phyloP scores from a whole-genome alignment of 148 eudicot genomes.

The Vaccinium vitisidaea region DNA sequence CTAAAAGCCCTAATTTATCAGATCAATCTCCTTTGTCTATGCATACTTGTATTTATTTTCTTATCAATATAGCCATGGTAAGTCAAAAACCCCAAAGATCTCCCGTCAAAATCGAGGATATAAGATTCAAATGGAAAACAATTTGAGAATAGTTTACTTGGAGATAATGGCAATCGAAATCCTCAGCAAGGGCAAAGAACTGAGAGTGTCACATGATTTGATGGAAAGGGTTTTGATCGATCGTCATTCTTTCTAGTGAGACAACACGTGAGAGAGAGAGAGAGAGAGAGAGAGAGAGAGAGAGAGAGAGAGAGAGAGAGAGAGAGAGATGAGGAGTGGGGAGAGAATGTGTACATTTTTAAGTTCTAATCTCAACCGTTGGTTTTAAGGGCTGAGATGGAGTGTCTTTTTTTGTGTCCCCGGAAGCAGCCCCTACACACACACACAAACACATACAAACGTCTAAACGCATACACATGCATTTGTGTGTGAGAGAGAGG shows the following conservation, averaged over 20 bases:
- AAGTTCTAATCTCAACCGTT: no score
- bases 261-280: no score
- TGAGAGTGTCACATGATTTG: constrained; percentile 55
- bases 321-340: no score
- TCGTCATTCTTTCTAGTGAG: constrained; percentile 63
- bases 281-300: no score
- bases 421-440: no score
- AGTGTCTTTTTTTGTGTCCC: no score
- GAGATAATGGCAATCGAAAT: constrained; percentile 88
- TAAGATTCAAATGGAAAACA: constrained; percentile 66
- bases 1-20: not conserved
- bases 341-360: no score
- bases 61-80: constrained; percentile 41
- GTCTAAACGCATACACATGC: no score
- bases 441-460: no score
- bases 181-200: constrained; percentile 69
- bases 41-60: not conserved
- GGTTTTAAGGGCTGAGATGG: no score
- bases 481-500: no score
- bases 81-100: constrained; percentile 61
- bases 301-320: no score
- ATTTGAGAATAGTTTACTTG: constrained; percentile 58
- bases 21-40: not conserved
- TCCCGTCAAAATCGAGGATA: constrained; percentile 76
- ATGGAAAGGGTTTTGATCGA: constrained; percentile 85